Percentiles rank a stretch among this genome's conserved stretches.
phyloP scores from a whole-genome alignment of 805 yeast genomes.

The Hanseniaspora mollemarum region DNA sequence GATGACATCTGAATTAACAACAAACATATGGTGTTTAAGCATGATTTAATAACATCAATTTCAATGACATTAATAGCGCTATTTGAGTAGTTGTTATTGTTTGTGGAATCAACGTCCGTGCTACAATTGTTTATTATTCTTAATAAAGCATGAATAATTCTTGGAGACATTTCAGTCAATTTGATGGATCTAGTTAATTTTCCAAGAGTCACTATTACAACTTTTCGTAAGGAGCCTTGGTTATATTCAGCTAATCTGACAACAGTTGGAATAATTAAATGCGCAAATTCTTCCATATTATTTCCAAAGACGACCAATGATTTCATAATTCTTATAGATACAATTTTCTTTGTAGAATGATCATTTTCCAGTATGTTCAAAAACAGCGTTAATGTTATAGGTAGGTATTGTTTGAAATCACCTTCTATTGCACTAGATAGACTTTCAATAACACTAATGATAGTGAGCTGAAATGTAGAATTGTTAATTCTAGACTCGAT shows the following conservation, averaged over 20 bases:
- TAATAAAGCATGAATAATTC: constrained; percentile 77
- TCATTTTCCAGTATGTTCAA: constrained; percentile 68
- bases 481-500: constrained; percentile 61
- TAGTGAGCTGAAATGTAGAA: constrained; percentile 60
- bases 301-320: constrained; percentile 80
- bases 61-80: constrained; percentile 23
- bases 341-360: constrained; percentile 46
- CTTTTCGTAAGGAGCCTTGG: constrained; percentile 44
- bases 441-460: constrained; percentile 69
- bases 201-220: constrained; percentile 76
- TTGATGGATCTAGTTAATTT: constrained; percentile 61
- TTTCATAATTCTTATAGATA: constrained; percentile 62
- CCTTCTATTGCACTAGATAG: constrained; percentile 80
- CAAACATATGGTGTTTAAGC: constrained; percentile 71
- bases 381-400: constrained; percentile 64
- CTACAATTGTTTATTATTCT: constrained; percentile 41
- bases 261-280: constrained; percentile 74
- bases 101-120: constrained; percentile 17
- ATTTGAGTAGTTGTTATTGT: constrained; percentile 16
- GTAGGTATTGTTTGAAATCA: constrained; percentile 76
- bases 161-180: constrained; percentile 76
- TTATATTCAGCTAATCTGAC: constrained; percentile 72
- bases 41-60: constrained; percentile 51
- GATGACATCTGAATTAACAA: constrained; percentile 69
- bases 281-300: constrained; percentile 78